Conservation (phyloP, 768 basidiomycete species). For the Russula dissimulans region DNA sequence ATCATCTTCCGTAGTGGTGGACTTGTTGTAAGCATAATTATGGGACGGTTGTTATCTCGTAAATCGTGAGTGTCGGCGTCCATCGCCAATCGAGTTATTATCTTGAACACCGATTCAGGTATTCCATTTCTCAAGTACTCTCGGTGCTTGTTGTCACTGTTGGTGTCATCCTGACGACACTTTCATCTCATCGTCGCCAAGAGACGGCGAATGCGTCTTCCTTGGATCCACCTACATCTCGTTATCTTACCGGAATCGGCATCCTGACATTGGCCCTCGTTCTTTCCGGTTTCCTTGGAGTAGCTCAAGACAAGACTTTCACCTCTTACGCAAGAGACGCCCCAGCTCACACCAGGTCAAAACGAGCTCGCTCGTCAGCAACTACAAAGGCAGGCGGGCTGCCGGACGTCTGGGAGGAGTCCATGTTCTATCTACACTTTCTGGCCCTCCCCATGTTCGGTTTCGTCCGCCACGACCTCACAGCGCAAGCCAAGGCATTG, state of each 20-base stretch:
- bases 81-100: constrained; percentile 1
- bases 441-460: constrained; percentile 72
- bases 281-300: constrained; percentile 71
- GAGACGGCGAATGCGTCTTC: constrained; percentile 7
- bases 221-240: constrained; percentile 23
- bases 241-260: constrained; percentile 61
- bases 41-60: constrained; percentile 59
- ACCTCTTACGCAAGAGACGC: constrained; percentile 30
- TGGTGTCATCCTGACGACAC: constrained; percentile 73
- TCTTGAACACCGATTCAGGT: constrained; percentile 32
- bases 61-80: constrained; percentile 42
- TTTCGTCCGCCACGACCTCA: constrained; percentile 46
- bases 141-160: constrained; percentile 75
- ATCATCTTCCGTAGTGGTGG: constrained; percentile 92
- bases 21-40: constrained; percentile 70
- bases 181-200: constrained; percentile 44
- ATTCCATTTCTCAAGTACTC: constrained; percentile 50
- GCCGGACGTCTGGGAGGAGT: constrained; percentile 61
- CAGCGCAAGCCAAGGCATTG: constrained; percentile 36
- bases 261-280: constrained; percentile 72
- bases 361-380: constrained; percentile 16
- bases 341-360: not conserved
- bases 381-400: not conserved
- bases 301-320: constrained; percentile 79
- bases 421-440: constrained; percentile 85